Base-by-base conservation (phyloP, 2,329 filamentous ascomycete species). In the Penicillium sp. region DNA sequence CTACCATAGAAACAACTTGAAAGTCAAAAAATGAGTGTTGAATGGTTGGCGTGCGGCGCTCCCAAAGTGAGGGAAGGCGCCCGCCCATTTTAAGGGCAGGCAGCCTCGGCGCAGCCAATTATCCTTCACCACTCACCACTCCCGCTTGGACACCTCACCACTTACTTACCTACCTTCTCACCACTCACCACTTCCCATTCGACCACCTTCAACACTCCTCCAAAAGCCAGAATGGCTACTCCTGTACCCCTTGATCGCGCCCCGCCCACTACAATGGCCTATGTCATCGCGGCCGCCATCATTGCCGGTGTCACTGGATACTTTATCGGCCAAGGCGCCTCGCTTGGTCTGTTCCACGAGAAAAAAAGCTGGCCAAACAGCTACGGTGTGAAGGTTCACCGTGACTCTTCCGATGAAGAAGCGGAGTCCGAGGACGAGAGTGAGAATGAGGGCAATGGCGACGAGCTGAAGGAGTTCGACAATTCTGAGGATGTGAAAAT, bases 401-500 rank as follows among this genome's bases (percentile, higher is more conserved):
- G 56, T n/a, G 72, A 73, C 52, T 75, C 72, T 3, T 75, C 71
- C 7, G 69, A 75, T 52, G 72, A 76, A 50, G 71, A 62, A 17
- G 61, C 66, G 4, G 73, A 79, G 9, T 67, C 77, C 40, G 85
- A 89, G 63, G 85, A 85, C 1, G 74, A 84, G 54, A 86, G 89
- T 66, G 87, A 87, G 8, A 86, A 87, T 62, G 87, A 86, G 59
- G 87, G 88, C 36, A 73, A 75, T 47, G 73, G 69, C 20, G 69
- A 73, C 13, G 75, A 80, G 62, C 63, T 79, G 63, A 76, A 70
- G 56, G 74, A 69, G 55, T 77, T 76, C 66, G 76, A 72, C 7
- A 85, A 83, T 54, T 70, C 68, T 10, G 92, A 97, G 73, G 92
- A 97, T 72, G 96, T 93, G 78, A 97, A 97, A 77, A 80, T 97